Percentiles rank a stretch among this genome's conserved stretches.
phyloP scores from a whole-genome alignment of 192 early-diverging fungal species.

The Coemansia sp. region DNA sequence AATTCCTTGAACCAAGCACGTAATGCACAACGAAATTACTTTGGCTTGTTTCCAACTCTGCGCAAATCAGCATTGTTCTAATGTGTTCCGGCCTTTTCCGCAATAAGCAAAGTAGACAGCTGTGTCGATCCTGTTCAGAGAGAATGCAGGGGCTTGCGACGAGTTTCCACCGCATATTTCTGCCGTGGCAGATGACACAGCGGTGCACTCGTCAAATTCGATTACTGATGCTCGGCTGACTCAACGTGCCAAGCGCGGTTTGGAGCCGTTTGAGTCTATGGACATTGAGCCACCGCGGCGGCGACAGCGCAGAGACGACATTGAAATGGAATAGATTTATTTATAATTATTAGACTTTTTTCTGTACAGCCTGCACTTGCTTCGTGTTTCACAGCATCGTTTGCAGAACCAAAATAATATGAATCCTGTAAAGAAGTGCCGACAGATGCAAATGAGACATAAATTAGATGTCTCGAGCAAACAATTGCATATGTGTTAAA shows the following conservation, averaged over 20 bases:
- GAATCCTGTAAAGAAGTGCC: not conserved
- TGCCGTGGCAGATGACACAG: not conserved
- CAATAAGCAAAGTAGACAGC: not conserved
- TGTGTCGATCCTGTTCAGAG: not conserved
- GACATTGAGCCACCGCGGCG: constrained; percentile 49
- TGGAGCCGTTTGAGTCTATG: constrained; percentile 37
- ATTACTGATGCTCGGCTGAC: not conserved
- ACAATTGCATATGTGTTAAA: not conserved
- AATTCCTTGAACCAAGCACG: not conserved
- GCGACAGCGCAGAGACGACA: constrained; percentile 41
- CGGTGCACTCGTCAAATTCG: not conserved
- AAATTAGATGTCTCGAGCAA: not conserved
- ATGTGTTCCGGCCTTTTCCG: not conserved
- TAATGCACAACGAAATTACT: not conserved
- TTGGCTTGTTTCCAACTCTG: not conserved
- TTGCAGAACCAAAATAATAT: not conserved
- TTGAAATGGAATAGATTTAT: constrained; percentile 29
- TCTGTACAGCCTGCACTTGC: constrained; percentile 14
- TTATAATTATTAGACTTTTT: constrained; percentile 8
- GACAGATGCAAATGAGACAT: not conserved
- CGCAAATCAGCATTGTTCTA: not conserved
- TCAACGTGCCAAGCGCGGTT: constrained; percentile 14
- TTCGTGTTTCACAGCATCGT: constrained; percentile 4
- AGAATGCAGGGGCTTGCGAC: not conserved
- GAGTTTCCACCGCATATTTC: not conserved